A percentile compares a stretch with the other conserved stretches of the same genome.
These are phyloP conservation scores for Phoma sp. DNA, from an alignment of 2,329 filamentous ascomycete species.

Conservation along the genomic window DNA sequence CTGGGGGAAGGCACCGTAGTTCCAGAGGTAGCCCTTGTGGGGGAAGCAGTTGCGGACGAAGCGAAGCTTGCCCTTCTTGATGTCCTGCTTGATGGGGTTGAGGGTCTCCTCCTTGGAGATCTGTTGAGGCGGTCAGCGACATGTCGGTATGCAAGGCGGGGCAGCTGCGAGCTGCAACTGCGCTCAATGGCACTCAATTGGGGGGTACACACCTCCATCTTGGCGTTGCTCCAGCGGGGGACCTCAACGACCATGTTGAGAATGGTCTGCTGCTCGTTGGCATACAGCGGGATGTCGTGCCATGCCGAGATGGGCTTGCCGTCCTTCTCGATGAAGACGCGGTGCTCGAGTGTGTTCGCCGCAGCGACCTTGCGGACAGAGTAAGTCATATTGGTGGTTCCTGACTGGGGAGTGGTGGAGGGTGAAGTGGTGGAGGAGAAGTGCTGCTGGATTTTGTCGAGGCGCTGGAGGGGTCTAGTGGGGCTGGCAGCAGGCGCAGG, in stretches of 20 bases:
- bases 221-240: conserved; percentile 98
- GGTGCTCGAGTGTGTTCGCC: conserved; percentile 93
- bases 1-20: conserved; percentile 99
- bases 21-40: conserved; percentile 99
- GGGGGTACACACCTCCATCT: conserved; percentile 81
- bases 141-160: conserved; percentile 15
- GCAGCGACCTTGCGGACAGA: conserved; percentile 84
- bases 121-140: conserved; percentile 56
- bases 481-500: conserved; percentile 40
- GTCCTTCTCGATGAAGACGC: conserved; percentile 98
- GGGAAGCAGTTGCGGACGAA: conserved; percentile 99
- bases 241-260: conserved; percentile 99
- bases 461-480: conserved; percentile 46
- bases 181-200: conserved; percentile 14
- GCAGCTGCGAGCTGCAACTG: conserved; percentile 6
- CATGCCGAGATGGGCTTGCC: conserved; percentile 91
- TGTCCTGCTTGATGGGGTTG: conserved; percentile 99
- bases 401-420: conserved; percentile 29
- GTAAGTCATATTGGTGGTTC: conserved; percentile 65
- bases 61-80: conserved; percentile 99
- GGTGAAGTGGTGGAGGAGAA: conserved; percentile 37
- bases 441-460: conserved; percentile 52
- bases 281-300: conserved; percentile 98
- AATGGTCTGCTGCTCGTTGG: conserved; percentile 93
- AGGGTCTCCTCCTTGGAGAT: conserved; percentile 98